A percentile compares a stretch with the other conserved stretches of the same genome.
Conservation (phyloP, 2,329 filamentous ascomycete genomes). For the Fusarium clavum region DNA sequence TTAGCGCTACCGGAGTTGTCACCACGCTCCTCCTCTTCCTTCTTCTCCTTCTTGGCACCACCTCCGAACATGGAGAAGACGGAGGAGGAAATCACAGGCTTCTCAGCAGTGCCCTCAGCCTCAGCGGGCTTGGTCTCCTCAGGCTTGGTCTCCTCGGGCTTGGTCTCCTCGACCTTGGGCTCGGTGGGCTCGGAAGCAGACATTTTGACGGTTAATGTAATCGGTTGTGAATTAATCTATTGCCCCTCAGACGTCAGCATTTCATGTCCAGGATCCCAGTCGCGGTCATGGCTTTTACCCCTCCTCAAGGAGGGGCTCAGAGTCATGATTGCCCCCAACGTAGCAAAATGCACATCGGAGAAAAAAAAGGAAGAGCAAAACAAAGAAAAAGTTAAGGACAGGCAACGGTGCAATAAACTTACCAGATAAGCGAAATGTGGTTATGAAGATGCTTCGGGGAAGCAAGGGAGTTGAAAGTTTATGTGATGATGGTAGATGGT, state of each 20-base stretch:
- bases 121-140: conserved; percentile 45
- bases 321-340: conserved; percentile 24
- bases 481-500: conserved; percentile 33
- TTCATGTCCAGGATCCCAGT: conserved; percentile 17
- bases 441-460: conserved; percentile 23
- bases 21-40: conserved; percentile 81
- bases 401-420: conserved; percentile 11
- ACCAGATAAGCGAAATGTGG: conserved; percentile 36
- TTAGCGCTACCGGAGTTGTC: conserved; percentile 92
- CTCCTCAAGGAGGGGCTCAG: conserved; percentile 39
- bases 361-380: background rate
- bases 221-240: conserved; percentile 27
- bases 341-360: background rate
- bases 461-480: conserved; percentile 18
- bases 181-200: conserved; percentile 63
- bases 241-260: conserved; percentile 36
- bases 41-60: conserved; percentile 96
- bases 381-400: background rate
- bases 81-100: conserved; percentile 67
- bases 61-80: conserved; percentile 99
- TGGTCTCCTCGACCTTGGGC: conserved; percentile 66
- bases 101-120: conserved; percentile 41
- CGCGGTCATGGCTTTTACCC: conserved; percentile 41
- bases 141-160: conserved; percentile 48
- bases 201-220: conserved; percentile 53